Evolutionary conservation across 139 green algal species (phyloP).

Genomic region (Chlamydomonas sp.): DNA sequence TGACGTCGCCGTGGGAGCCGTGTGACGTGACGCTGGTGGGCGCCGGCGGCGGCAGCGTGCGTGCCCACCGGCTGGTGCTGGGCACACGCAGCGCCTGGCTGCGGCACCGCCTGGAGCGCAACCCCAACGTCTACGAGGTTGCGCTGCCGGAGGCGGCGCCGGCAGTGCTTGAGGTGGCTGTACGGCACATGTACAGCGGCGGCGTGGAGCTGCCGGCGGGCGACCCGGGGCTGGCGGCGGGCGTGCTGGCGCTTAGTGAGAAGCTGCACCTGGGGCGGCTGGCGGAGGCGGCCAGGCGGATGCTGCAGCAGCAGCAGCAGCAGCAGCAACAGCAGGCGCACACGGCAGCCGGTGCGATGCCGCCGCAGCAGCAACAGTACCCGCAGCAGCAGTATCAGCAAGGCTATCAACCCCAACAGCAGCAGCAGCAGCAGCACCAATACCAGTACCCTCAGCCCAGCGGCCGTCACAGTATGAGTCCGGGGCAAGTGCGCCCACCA

Average conservation of each 20-base stretch:
- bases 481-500: too few relatives aligned
- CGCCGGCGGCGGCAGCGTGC: background rate
- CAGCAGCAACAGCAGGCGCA: too few relatives aligned
- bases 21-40: background rate
- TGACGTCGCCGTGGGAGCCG: slow-evolving; percentile 1
- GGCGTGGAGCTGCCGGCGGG: background rate
- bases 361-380: too few relatives aligned
- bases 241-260: slow-evolving; percentile 9
- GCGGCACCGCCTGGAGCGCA: background rate
- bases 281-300: background rate
- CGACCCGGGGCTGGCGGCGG: background rate
- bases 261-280: background rate
- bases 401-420: too few relatives aligned
- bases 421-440: too few relatives aligned
- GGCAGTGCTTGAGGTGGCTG: background rate
- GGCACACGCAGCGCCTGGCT: background rate
- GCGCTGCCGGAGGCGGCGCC: slow-evolving; percentile 1
- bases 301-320: too few relatives aligned
- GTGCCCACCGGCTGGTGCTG: slow-evolving; percentile 7
- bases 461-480: too few relatives aligned
- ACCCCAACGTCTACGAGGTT: background rate
- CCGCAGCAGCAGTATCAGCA: too few relatives aligned
- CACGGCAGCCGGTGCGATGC: too few relatives aligned
- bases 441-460: too few relatives aligned
- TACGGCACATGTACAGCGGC: slow-evolving; percentile 28